phyloP scores from a whole-genome alignment of 2,329 filamentous ascomycete genomes.

The Fusarium sterilihyphosum region DNA sequence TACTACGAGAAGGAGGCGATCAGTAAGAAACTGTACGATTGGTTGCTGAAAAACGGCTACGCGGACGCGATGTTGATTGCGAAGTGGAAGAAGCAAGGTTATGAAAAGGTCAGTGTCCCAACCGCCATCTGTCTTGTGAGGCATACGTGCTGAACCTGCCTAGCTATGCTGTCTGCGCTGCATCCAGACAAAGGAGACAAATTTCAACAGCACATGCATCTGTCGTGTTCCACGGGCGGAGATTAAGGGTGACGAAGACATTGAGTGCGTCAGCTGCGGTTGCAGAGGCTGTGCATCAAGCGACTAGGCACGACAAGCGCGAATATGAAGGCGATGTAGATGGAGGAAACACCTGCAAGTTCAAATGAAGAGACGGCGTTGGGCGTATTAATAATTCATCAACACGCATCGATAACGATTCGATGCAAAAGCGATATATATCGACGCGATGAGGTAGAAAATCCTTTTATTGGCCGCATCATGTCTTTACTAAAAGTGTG shows the following conservation, averaged over 20 bases:
- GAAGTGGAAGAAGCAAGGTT: conserved; percentile 99
- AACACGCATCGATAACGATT: conserved; percentile 7
- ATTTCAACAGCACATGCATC: conserved; percentile 97
- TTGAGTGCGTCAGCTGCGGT: conserved; percentile 95
- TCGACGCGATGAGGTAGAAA: conserved; percentile 48
- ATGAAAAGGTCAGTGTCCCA: conserved; percentile 83
- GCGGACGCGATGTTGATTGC: conserved; percentile 95
- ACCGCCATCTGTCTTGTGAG: neutral
- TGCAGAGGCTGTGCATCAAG: conserved; percentile 90
- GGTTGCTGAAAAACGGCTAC: conserved; percentile 95
- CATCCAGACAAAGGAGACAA: conserved; percentile 99
- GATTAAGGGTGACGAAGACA: conserved; percentile 87
- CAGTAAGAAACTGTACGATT: conserved; percentile 91
- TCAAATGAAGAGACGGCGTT: conserved; percentile 36
- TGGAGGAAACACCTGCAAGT: neutral
- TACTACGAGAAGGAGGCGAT: conserved; percentile 99
- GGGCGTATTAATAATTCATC: conserved; percentile 35
- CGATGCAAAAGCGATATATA: conserved; percentile 12
- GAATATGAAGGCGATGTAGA: neutral
- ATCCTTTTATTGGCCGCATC: conserved; percentile 47
- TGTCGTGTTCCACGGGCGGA: conserved; percentile 92
- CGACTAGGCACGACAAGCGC: conserved; percentile 63
- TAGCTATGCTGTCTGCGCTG: conserved; percentile 93
- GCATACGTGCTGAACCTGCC: conserved; percentile 37
- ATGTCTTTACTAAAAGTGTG: conserved; percentile 46